Evolutionary conservation across 2,329 filamentous ascomycete genomes (phyloP).

Genomic region (Graphiopsis chlorocephala): DNA sequence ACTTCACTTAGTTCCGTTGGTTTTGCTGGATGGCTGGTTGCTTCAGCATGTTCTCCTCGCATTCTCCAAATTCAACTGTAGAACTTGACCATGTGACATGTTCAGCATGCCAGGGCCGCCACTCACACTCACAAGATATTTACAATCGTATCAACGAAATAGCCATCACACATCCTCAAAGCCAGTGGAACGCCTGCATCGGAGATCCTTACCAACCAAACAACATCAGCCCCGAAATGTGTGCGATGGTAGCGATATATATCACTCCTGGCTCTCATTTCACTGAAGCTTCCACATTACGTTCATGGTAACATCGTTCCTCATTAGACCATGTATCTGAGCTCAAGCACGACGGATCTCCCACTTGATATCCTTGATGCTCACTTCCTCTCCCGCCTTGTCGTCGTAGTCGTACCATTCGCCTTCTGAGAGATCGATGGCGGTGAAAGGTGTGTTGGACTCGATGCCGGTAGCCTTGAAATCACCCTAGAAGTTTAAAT

Average conservation of each 20-base stretch:
- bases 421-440: slow-evolving; percentile 78
- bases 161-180: no score
- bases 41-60: neutral
- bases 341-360: slow-evolving; percentile 69
- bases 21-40: neutral
- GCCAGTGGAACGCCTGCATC: neutral
- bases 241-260: neutral
- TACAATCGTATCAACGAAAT: no score
- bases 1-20: no score
- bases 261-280: neutral
- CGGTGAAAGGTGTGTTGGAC: slow-evolving; percentile 75
- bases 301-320: neutral
- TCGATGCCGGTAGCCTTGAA: slow-evolving; percentile 84
- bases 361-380: slow-evolving; percentile 86
- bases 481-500: slow-evolving; percentile 62
- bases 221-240: neutral
- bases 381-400: slow-evolving; percentile 86
- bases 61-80: neutral
- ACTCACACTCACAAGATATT: no score
- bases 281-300: neutral
- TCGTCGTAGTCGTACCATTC: slow-evolving; percentile 99
- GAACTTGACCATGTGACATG: neutral
- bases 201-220: neutral
- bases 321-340: neutral
- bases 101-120: no score